Base-by-base conservation (phyloP, 225 moss, liverwort and hornwort genomes). In the Pleurozium schreberi region DNA sequence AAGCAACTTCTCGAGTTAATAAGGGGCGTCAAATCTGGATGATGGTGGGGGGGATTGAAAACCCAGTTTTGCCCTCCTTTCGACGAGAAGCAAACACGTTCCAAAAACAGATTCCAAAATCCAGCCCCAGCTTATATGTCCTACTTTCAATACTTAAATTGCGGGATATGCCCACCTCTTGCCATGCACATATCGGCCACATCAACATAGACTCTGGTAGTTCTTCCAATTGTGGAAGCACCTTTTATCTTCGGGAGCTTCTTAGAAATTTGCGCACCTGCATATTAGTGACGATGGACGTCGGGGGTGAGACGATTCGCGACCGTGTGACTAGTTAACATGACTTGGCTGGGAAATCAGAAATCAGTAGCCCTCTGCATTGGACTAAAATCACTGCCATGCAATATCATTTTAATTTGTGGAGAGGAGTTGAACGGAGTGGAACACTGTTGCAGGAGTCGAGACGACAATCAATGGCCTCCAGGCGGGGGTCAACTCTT, bases 381-480 rank as follows among this genome's bases (percentile, higher is more conserved):
- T 62, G 42, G 52, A 63, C 53, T 21, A 55, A 67, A 71, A 21
- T 55, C 38, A 62, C 25, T 52, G 57, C 16, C 43, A 59, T 71
- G 57, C 57, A 53, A 69, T 69, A 71, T 23, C 77, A 18, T 57
- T 62, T 58, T n/a, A n/a, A n/a, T 57, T 31, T 86, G 40, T 66
- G 55, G 62, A 81, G 42, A 82, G 67, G 78, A 50, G 73, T 62
- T 81, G 80, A 88, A 79, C 40, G 42, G 62, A 71, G 71, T 75
- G 62, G 50, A 86, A 66, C 59, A 50, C 11, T 80, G 26, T 73
- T 33, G 75, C 86, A 97, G 98, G 91, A 92, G 28, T 97, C 98
- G 66, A 92, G 95, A 84, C 93, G 95, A 86, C 95, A 96, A 88
- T 97, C 98, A 14, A 85, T 84, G 86, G 90, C 91, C 36, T 98